Percentiles rank a stretch among this genome's conserved stretches.
Conservation (phyloP, 2,329 filamentous ascomycete species). For the Aspergillus viridinutans region DNA sequence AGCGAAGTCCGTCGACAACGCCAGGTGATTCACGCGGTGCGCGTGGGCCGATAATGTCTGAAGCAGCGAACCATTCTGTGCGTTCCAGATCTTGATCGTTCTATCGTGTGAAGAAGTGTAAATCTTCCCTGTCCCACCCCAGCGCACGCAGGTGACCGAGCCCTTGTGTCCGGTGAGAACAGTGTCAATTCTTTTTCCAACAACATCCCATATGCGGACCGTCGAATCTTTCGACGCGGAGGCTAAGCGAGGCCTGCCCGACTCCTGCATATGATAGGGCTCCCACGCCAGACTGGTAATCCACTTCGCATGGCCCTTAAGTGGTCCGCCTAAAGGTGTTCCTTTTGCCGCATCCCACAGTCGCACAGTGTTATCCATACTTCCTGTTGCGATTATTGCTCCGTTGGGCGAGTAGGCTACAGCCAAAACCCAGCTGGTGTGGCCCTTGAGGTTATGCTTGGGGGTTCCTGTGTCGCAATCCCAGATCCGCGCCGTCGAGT, state of each 20-base stretch:
- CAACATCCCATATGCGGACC: constrained; percentile 79
- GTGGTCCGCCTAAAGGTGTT: constrained; percentile 62
- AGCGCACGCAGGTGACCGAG: constrained; percentile 83
- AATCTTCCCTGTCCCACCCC: constrained; percentile 84
- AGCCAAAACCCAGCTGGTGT: constrained; percentile 84
- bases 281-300: constrained; percentile 88
- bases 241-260: constrained; percentile 72
- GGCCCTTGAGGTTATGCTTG: constrained; percentile 77
- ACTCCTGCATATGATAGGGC: constrained; percentile 77
- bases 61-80: constrained; percentile 69
- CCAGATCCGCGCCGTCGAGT: constrained; percentile 88
- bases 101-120: constrained; percentile 89
- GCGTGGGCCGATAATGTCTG: constrained; percentile 78
- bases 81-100: constrained; percentile 86
- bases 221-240: constrained; percentile 88
- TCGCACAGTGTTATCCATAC: constrained; percentile 88
- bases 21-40: constrained; percentile 94
- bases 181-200: constrained; percentile 72
- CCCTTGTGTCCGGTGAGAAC: constrained; percentile 85
- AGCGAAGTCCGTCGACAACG: constrained; percentile 87
- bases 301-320: constrained; percentile 87
- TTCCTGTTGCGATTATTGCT: constrained; percentile 75
- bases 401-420: constrained; percentile 86
- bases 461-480: constrained; percentile 92
- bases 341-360: constrained; percentile 85